Evolutionary conservation across 352 stramenopile species (phyloP), one percentile per base, ranked within the genome.

Genomic region (Blastocystis sp.): DNA sequence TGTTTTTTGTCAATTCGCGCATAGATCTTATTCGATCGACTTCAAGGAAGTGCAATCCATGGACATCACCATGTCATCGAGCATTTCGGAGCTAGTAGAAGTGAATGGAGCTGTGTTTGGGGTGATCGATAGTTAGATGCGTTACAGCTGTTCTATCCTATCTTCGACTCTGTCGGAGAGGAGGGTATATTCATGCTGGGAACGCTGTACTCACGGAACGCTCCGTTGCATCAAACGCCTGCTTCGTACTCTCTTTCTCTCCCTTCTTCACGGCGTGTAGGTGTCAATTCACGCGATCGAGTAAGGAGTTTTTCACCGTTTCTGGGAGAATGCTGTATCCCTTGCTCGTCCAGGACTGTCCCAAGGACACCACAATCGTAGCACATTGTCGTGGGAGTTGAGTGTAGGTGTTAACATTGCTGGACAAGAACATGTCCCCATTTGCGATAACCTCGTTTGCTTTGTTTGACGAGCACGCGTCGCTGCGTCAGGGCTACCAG

Each of bases 371-470:
- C 13, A 39, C 63, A 31, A 67, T 85, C 65, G 74, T 85, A 3
- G 24, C n/a, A 9, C 1, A 19, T 21, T 24, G 1, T 55, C 37
- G 16, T 33, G 29, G 1, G 39, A 2, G 31, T 62, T 37, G 19
- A n/a, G 19, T 45, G 6, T 67, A 85, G 74, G 55, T 85, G 45
- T 67, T 85, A 55, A 85, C 74, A 3, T 55, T 85, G 6, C 29
- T 85, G 74, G 74, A 85, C 37, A 85, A 85, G 24, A 85, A 85
- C 33, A 85, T 85, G 74, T 69, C 67, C 12, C 74, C 74, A 35
- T 85, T 85, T 69, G 74, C 74, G 16, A 59, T 66, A 29, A 85
- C 74, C 2, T 85, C 74, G 45, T 55, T 70, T 33, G 13, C 55
- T 3, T 31, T 85, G 33, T 89, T 89, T 89, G 61, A 89, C 39